A percentile compares a stretch with the other conserved stretches of the same genome.
Evolutionary conservation across 1,139 yeast species (phyloP).

Genomic region (Sugiyamaella neomexicana): DNA sequence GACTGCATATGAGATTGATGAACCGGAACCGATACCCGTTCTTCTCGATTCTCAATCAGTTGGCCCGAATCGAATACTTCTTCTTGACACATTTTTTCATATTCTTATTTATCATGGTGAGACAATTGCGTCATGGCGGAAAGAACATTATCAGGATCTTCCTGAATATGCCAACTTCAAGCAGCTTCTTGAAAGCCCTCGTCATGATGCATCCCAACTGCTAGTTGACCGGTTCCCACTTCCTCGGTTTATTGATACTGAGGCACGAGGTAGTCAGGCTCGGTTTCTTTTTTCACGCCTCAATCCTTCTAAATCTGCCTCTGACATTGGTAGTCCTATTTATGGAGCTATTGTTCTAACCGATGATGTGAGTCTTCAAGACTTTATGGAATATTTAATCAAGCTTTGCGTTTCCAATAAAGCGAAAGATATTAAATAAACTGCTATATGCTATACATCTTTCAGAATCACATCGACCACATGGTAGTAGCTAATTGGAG

Average conservation of each 20-base stretch:
- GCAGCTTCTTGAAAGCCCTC: slow-evolving; percentile 63
- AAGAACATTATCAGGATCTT: slow-evolving; percentile 63
- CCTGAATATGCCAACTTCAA: slow-evolving; percentile 64
- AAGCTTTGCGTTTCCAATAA: slow-evolving; percentile 38
- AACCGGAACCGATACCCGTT: slow-evolving; percentile 59
- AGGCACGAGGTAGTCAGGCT: slow-evolving; percentile 78
- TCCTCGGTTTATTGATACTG: slow-evolving; percentile 71
- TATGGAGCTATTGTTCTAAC: slow-evolving; percentile 53
- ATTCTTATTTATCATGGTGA: slow-evolving; percentile 69
- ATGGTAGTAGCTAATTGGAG: too few species aligned
- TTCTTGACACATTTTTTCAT: slow-evolving; percentile 75
- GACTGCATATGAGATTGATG: slow-evolving; percentile 61
- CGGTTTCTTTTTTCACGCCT: slow-evolving; percentile 72
- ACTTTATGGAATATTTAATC: slow-evolving; percentile 56
- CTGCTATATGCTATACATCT: too few species aligned
- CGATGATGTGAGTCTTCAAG: slow-evolving; percentile 69
- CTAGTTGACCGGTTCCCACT: slow-evolving; percentile 69
- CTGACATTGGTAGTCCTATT: slow-evolving; percentile 38
- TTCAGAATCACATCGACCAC: neutral
- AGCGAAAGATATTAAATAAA: slow-evolving; percentile 19
- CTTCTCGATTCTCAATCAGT: slow-evolving; percentile 68
- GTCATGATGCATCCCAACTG: slow-evolving; percentile 65
- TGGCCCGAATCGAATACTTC: slow-evolving; percentile 57
- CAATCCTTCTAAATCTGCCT: slow-evolving; percentile 68
- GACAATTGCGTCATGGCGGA: slow-evolving; percentile 68